phyloP scores from a whole-genome alignment of 495 filamentous ascomycete genomes.

The Penicillium salamii region DNA sequence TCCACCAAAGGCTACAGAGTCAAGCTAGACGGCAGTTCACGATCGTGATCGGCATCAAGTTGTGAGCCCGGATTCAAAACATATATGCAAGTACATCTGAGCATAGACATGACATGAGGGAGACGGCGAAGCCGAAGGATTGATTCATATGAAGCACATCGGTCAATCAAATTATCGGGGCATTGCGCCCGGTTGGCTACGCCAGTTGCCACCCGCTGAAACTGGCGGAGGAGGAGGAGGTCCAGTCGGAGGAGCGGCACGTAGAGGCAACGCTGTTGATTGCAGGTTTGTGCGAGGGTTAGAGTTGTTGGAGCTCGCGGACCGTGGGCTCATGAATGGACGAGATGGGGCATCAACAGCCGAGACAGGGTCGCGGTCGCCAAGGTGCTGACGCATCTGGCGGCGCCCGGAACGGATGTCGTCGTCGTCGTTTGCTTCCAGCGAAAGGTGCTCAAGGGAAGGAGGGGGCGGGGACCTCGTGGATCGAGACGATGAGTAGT shows the following conservation, averaged over 20 bases:
- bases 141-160: constrained; percentile 4
- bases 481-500: constrained; percentile 24
- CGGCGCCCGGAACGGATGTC: constrained; percentile 37
- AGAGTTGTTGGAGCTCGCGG: constrained; percentile 37
- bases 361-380: constrained; percentile 33
- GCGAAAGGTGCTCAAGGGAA: constrained; percentile 41
- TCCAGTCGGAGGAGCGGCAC: constrained; percentile 40
- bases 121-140: neutral
- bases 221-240: constrained; percentile 39
- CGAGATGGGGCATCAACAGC: constrained; percentile 34
- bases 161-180: constrained; percentile 13
- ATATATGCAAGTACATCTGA: neutral
- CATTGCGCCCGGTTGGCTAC: constrained; percentile 26
- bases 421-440: constrained; percentile 36
- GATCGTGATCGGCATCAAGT: neutral
- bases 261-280: constrained; percentile 40
- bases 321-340: constrained; percentile 36
- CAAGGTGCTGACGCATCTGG: constrained; percentile 30
- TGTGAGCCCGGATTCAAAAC: neutral
- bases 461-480: constrained; percentile 32
- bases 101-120: neutral
- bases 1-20: neutral
- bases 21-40: neutral
- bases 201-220: constrained; percentile 32
- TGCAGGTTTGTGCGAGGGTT: constrained; percentile 37